These are phyloP conservation scores for Leptodontidium sp. DNA, from an alignment of 2,329 filamentous ascomycete genomes.

Conservation along the genomic window DNA sequence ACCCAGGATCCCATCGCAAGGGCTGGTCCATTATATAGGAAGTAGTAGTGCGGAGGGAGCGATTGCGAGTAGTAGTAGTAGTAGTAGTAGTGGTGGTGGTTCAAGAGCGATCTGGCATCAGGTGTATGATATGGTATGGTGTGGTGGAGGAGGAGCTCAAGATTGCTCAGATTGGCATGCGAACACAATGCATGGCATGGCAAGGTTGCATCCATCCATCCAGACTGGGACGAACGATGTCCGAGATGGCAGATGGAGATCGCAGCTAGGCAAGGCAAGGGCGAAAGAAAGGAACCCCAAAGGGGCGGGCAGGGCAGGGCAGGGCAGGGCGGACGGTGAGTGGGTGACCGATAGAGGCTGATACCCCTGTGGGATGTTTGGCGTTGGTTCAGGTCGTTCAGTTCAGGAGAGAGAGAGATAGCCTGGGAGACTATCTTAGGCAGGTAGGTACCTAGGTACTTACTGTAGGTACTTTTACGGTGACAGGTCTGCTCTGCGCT, in stretches of 20 bases:
- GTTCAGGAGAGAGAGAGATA: not conserved
- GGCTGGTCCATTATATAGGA: conserved; percentile 10
- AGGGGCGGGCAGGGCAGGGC: no score
- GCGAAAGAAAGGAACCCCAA: not conserved
- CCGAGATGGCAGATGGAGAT: conserved; percentile 5
- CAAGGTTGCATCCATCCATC: conserved; percentile 5
- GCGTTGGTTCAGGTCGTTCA: not conserved
- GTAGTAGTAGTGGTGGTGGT: not conserved
- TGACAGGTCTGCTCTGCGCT: not conserved
- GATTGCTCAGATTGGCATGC: conserved; percentile 1
- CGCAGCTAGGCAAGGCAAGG: not conserved
- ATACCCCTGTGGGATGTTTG: not conserved
- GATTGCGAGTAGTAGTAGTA: not conserved
- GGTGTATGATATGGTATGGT: not conserved
- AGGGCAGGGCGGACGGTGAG: not conserved
- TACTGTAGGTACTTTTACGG: no score
- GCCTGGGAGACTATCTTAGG: no score
- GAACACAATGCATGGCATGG: conserved; percentile 16
- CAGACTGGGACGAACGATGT: conserved; percentile 13
- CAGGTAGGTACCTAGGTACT: no score
- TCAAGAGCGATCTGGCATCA: conserved; percentile 17
- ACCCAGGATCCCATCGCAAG: not conserved
- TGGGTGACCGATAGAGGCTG: conserved; percentile 4
- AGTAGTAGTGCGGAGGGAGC: conserved; percentile 4
- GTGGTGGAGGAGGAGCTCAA: conserved; percentile 5